A percentile compares a stretch with the other conserved stretches of the same genome.
Evolutionary conservation across 129 eudicot species (phyloP).

Genomic region (Erigeron canadensis): DNA sequence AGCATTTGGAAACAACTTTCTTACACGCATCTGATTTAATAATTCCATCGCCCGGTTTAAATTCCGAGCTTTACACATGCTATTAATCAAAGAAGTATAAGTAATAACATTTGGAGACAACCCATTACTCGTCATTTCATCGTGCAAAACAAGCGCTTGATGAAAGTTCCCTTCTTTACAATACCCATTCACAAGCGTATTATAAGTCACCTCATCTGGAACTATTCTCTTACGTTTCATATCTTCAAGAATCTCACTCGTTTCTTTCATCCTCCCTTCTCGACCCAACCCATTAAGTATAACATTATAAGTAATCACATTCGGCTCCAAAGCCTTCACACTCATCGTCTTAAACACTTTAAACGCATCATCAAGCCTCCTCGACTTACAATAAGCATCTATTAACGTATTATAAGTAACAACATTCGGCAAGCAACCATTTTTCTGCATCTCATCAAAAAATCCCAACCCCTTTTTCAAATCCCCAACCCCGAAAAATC

Average conservation of each 20-base stretch:
- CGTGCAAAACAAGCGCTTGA: slow-evolving; percentile 78
- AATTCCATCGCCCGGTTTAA: slow-evolving; percentile 77
- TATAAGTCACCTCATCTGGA: slow-evolving; percentile 87
- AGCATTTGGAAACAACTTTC: slow-evolving; percentile 78
- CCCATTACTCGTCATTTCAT: slow-evolving; percentile 77
- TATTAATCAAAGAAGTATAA: slow-evolving; percentile 78
- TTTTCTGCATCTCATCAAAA: slow-evolving; percentile 57
- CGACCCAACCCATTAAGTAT: slow-evolving; percentile 80
- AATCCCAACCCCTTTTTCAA: slow-evolving; percentile 51
- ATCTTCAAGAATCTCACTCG: slow-evolving; percentile 56
- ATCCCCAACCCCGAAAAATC: slow-evolving; percentile 54
- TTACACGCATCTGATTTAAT: slow-evolving; percentile 67
- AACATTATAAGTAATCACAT: slow-evolving; percentile 73
- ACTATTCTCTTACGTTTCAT: slow-evolving; percentile 59
- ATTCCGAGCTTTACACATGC: slow-evolving; percentile 80
- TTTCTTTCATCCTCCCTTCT: slow-evolving; percentile 73
- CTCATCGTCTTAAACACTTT: slow-evolving; percentile 47
- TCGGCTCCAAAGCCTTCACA: slow-evolving; percentile 55
- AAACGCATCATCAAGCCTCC: slow-evolving; percentile 57
- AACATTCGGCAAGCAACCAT: slow-evolving; percentile 78
- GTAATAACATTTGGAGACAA: slow-evolving; percentile 88
- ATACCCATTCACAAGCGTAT: slow-evolving; percentile 80
- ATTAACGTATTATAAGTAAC: slow-evolving; percentile 85
- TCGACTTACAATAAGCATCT: slow-evolving; percentile 63
- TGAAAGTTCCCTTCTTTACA: slow-evolving; percentile 88